Evolutionary conservation across 2,329 filamentous ascomycete genomes (phyloP).

Genomic region (Botrytis galanthina): DNA sequence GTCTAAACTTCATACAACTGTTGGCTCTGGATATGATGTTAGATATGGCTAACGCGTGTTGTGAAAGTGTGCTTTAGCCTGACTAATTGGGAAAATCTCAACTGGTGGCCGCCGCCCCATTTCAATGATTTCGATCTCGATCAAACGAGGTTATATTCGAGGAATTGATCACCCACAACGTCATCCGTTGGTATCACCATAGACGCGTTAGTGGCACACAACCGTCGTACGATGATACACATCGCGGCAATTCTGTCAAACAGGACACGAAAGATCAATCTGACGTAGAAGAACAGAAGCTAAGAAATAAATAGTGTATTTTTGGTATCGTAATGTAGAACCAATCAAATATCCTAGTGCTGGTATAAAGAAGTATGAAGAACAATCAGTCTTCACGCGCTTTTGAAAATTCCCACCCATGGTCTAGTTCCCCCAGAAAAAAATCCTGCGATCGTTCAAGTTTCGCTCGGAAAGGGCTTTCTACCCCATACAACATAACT

Average conservation of each 20-base stretch:
- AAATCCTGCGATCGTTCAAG: background rate
- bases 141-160: background rate
- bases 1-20: too few relatives aligned
- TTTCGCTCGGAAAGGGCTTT: background rate
- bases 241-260: conserved; percentile 10
- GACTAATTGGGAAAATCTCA: background rate
- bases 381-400: background rate
- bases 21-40: background rate
- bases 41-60: background rate
- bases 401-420: background rate
- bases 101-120: background rate
- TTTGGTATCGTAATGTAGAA: background rate
- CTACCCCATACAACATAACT: conserved; percentile 15
- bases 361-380: background rate
- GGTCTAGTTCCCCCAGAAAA: background rate
- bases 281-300: background rate
- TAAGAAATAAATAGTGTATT: background rate
- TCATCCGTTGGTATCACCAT: background rate
- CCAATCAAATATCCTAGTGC: background rate
- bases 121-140: background rate
- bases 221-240: background rate
- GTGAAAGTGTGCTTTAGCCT: background rate
- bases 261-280: background rate
- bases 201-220: conserved; percentile 1
- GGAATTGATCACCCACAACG: background rate